Evolutionary conservation across 169 alveolate species (phyloP).

Genomic region (Miamiensis avidus): DNA sequence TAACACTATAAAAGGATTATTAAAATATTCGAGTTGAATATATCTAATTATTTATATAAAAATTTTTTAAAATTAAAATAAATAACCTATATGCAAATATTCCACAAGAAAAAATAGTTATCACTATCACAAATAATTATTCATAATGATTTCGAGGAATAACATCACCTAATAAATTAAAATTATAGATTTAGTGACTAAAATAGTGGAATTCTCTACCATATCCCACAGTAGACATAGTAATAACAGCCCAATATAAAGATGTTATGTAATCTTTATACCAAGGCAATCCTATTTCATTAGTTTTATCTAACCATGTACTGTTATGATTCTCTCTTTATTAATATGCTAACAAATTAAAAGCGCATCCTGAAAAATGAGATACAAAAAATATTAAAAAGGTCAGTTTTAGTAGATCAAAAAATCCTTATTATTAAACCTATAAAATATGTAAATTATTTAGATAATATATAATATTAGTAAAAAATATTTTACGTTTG

Average conservation of each 20-base stretch:
- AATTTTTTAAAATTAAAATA: too few species aligned
- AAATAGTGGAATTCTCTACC: neutral
- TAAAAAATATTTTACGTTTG: neutral
- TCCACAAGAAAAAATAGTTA: neutral
- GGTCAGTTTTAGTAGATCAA: neutral
- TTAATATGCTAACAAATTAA: neutral
- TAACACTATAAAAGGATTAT: neutral
- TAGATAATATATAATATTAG: too few species aligned
- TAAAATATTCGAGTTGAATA: too few species aligned
- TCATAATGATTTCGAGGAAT: neutral
- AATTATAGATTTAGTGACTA: too few species aligned
- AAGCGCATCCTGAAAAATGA: neutral
- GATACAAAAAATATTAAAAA: neutral
- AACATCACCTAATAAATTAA: neutral
- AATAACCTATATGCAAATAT: neutral
- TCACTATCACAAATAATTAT: neutral
- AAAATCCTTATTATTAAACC: neutral
- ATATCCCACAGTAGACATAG: neutral
- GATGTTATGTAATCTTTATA: neutral
- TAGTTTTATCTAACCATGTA: neutral
- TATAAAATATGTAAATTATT: too few species aligned
- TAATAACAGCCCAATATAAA: neutral
- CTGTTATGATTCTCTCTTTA: too few species aligned
- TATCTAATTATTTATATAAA: too few species aligned
- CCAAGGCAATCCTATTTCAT: neutral